Evolutionary conservation across 352 stramenopile species (phyloP).

Genomic region (Globisporangium paddicum): DNA sequence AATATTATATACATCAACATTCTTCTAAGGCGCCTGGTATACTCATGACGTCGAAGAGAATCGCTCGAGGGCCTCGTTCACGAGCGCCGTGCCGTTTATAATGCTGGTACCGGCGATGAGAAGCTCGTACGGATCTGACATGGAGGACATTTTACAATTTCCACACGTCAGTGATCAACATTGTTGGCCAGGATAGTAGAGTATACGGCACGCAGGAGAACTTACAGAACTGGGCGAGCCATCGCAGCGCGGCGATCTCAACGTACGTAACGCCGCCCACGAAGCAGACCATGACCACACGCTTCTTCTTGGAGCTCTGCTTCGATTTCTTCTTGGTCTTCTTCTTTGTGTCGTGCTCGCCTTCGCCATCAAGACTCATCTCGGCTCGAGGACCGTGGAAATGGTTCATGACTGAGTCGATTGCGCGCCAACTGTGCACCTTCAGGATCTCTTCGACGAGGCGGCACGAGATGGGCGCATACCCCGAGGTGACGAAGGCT

Average conservation of each 20-base stretch:
- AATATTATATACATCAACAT: neutral
- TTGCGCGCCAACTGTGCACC: slow-evolving; percentile 33
- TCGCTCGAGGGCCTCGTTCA: slow-evolving; percentile 46
- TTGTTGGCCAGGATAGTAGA: neutral
- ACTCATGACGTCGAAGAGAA: slow-evolving; percentile 25
- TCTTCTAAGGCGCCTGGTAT: too few relatives aligned
- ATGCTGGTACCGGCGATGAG: slow-evolving; percentile 56
- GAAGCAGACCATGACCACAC: slow-evolving; percentile 58
- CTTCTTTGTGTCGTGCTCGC: slow-evolving; percentile 4
- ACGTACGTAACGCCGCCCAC: slow-evolving; percentile 66
- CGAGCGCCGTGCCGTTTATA: slow-evolving; percentile 44
- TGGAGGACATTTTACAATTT: neutral
- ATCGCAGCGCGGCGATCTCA: slow-evolving; percentile 71
- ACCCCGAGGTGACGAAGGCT: slow-evolving; percentile 72
- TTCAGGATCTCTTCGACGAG: slow-evolving; percentile 68
- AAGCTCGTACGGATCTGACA: slow-evolving; percentile 55
- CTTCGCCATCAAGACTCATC: slow-evolving; percentile 22
- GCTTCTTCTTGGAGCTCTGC: slow-evolving; percentile 17
- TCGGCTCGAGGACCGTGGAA: slow-evolving; percentile 56
- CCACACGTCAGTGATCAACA: neutral
- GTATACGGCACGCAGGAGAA: slow-evolving; percentile 1
- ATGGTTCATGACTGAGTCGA: slow-evolving; percentile 42
- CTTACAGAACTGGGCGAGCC: slow-evolving; percentile 65
- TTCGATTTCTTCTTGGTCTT: slow-evolving; percentile 28
- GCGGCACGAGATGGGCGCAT: slow-evolving; percentile 59